These are phyloP conservation scores for Sclerotinia trifoliorum DNA, from an alignment of 2,329 filamentous ascomycete species.

Conservation along the genomic window DNA sequence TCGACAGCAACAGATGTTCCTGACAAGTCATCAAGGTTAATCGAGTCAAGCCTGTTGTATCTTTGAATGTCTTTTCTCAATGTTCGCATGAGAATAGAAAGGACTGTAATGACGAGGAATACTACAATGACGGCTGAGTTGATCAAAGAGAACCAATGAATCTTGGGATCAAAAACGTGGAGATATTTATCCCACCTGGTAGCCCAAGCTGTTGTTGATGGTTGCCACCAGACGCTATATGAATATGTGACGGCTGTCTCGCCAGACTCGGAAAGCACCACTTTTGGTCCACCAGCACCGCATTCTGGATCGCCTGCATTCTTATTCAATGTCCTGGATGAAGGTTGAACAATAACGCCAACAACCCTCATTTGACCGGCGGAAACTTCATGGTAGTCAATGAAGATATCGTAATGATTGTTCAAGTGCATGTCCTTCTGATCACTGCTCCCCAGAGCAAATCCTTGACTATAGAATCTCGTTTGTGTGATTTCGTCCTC, in stretches of 20 bases:
- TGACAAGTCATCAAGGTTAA: slow-evolving; percentile 84
- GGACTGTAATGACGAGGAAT: slow-evolving; percentile 86
- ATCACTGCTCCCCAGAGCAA: slow-evolving; percentile 68
- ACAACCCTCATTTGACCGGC: slow-evolving; percentile 79
- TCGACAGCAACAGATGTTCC: slow-evolving; percentile 74
- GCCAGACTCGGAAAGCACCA: slow-evolving; percentile 62
- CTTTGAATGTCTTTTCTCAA: slow-evolving; percentile 92
- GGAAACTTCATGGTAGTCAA: slow-evolving; percentile 86
- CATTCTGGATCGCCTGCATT: slow-evolving; percentile 56
- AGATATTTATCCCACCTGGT: slow-evolving; percentile 99
- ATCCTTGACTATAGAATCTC: slow-evolving; percentile 88
- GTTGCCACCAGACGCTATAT: slow-evolving; percentile 88
- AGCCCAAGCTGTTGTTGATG: slow-evolving; percentile 84
- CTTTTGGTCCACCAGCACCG: slow-evolving; percentile 51
- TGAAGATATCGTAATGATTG: slow-evolving; percentile 92
- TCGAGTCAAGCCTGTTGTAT: slow-evolving; percentile 91
- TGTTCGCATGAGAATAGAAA: slow-evolving; percentile 85
- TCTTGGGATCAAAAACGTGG: slow-evolving; percentile 95
- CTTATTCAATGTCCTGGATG: slow-evolving; percentile 60
- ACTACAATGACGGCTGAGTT: slow-evolving; percentile 94
- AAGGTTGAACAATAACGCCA: slow-evolving; percentile 83
- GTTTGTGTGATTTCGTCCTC: slow-evolving; percentile 72
- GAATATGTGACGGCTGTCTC: slow-evolving; percentile 76
- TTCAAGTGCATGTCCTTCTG: slow-evolving; percentile 64
- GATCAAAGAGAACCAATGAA: slow-evolving; percentile 98